Base-by-base conservation (phyloP, 805 yeast species). In the Candida silvicultrix region DNA sequence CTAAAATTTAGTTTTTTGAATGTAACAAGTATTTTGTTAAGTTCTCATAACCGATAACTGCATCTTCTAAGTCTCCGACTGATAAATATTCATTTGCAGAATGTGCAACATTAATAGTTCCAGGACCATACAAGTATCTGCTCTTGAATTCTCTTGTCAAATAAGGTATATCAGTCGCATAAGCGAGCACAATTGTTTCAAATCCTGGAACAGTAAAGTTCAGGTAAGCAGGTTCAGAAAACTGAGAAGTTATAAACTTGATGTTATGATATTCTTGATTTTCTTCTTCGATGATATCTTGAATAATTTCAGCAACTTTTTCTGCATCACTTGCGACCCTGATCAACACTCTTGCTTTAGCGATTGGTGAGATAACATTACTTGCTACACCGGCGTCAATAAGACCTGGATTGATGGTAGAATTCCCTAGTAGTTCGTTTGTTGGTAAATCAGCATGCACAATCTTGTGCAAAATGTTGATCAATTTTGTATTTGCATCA, bases 201-300 rank as follows among this genome's bases (percentile, higher is more conserved):
- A 83, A 83, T 0, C 86, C 88, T n/a, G 80, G 78, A 6, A 83
- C 81, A 8, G 80, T 69, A 59, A 69, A 73, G 56, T 83, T 83
- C 51, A 59, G 44, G 43, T 59, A 56, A 3, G 54, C 62, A 2
- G 64, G 62, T 43, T 57, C 59, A 39, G 78, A 68, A 47, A 65
- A 67, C 11, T 58, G 64, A 10, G 44, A 45, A 14, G 48, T 46
- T 7, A 14, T 23, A 8, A 49, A 14, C 25, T 62, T 56, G 16
- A 60, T 46, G 20, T 59, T 62, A 25, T 54, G 56, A 38, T 49
- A 38, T 31, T 58, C 57, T 34, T 50, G 45, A 40, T 49, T 52
- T 11, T 59, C 69, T 14, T 68, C 65, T 0, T 61, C 62, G 6
- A 62, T 51, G 10, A 81, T 66, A 28, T 28, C 31, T 10, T 11